Conservation (phyloP, 2,329 filamentous ascomycete genomes). For the Trichophyton rubrum region DNA sequence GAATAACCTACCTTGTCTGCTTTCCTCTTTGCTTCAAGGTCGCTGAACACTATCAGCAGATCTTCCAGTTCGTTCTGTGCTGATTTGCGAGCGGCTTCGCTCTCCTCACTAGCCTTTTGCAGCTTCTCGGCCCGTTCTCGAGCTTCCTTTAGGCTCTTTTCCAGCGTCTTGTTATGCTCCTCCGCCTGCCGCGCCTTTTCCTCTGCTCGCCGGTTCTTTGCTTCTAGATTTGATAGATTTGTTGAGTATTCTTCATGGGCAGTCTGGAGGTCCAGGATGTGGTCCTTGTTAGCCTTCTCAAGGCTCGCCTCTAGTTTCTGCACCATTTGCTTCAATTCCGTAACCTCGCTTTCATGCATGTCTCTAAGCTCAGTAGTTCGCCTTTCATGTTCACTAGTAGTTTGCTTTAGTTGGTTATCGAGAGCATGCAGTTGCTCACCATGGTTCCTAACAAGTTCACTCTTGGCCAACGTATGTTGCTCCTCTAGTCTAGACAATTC, state of each 20-base stretch:
- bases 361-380: constrained; percentile 27
- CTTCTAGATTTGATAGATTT: constrained; percentile 36
- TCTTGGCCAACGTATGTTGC: constrained; percentile 33
- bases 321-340: constrained; percentile 50
- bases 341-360: constrained; percentile 47
- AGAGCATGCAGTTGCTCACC: constrained; percentile 37
- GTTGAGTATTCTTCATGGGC: constrained; percentile 40
- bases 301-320: constrained; percentile 43
- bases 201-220: constrained; percentile 36
- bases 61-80: constrained; percentile 67
- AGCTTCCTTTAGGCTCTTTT: constrained; percentile 17
- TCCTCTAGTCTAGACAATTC: constrained; percentile 47
- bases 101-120: constrained; percentile 31
- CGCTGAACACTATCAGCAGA: constrained; percentile 66
- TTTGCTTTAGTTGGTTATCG: constrained; percentile 37
- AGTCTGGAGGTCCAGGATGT: constrained; percentile 47
- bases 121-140: constrained; percentile 22
- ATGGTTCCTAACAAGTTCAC: constrained; percentile 32
- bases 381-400: constrained; percentile 29
- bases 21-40: constrained; percentile 63
- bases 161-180: constrained; percentile 13
- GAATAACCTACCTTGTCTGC: constrained; percentile 54
- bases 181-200: constrained; percentile 28
- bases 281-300: constrained; percentile 46
- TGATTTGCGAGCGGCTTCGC: constrained; percentile 50